These are phyloP conservation scores for Candida buenavistaensis DNA, from an alignment of 1,139 yeast genomes.

Conservation along the genomic window DNA sequence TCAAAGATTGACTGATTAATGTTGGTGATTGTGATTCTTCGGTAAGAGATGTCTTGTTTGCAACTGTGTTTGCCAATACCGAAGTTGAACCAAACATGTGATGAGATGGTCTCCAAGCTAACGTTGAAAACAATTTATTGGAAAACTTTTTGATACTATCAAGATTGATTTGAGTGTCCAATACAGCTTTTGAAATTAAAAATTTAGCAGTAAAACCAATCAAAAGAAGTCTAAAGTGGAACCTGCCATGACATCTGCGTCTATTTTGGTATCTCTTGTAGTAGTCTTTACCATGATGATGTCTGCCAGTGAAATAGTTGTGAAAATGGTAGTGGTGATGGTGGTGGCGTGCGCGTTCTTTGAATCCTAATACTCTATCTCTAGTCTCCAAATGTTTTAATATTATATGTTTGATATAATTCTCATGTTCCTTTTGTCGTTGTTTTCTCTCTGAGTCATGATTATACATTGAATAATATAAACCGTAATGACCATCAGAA, in stretches of 20 bases:
- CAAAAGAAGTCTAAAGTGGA: conserved; percentile 11
- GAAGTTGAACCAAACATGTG: conserved; percentile 2
- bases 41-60: neutral
- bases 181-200: conserved; percentile 12
- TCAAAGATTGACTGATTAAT: neutral
- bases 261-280: neutral
- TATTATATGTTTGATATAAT: conserved; percentile 13
- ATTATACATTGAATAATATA: conserved; percentile 44
- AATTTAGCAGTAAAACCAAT: conserved; percentile 14
- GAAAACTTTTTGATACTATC: conserved; percentile 12
- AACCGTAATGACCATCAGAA: conserved; percentile 45
- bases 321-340: conserved; percentile 2
- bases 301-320: conserved; percentile 1
- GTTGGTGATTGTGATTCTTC: neutral
- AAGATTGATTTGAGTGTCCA: conserved; percentile 12
- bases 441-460: conserved; percentile 26
- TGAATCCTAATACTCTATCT: conserved; percentile 8
- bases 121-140: conserved; percentile 9
- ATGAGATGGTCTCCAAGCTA: conserved; percentile 7
- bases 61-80: conserved; percentile 3
- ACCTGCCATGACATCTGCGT: conserved; percentile 2
- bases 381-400: conserved; percentile 12
- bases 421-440: conserved; percentile 13
- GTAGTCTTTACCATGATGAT: conserved; percentile 1
- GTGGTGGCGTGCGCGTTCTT: neutral